Percentiles rank a stretch among this genome's conserved stretches.
These are phyloP conservation scores for Phytophthora quininea DNA, from an alignment of 352 stramenopile genomes.

Conservation along the genomic window DNA sequence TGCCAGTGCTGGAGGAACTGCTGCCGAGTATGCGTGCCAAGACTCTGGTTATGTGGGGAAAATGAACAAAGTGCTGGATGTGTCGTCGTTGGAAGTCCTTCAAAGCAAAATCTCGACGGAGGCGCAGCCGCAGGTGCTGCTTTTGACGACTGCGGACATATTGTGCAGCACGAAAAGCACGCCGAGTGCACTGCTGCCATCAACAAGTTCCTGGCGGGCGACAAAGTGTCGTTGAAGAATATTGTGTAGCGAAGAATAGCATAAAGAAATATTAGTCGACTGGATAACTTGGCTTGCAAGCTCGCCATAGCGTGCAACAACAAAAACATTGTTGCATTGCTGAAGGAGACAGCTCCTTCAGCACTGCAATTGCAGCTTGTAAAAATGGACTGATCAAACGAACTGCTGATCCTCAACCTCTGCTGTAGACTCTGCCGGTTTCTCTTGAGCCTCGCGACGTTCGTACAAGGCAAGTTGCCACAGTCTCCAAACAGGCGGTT, in stretches of 20 bases:
- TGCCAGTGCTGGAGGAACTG: slow-evolving; percentile 66
- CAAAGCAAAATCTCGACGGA: slow-evolving; percentile 50
- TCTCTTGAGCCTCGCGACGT: too few species aligned
- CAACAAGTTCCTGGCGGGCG: slow-evolving; percentile 57
- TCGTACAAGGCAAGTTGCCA: too few species aligned
- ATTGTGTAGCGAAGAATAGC: slow-evolving; percentile 15
- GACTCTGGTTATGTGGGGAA: slow-evolving; percentile 75
- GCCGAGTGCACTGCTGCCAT: slow-evolving; percentile 62
- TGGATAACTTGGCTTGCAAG: too few species aligned
- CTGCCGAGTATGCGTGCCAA: slow-evolving; percentile 58
- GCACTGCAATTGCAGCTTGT: too few species aligned
- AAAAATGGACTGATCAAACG: too few species aligned
- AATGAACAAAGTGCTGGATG: slow-evolving; percentile 73
- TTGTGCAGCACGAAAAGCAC: slow-evolving; percentile 71
- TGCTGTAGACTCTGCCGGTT: too few species aligned
- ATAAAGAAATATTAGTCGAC: background rate
- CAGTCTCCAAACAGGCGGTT: too few species aligned
- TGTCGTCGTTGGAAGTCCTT: slow-evolving; percentile 70
- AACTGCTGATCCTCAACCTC: too few species aligned
- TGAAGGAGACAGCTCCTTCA: too few species aligned
- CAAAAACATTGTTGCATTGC: too few species aligned
- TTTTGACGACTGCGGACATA: slow-evolving; percentile 73
- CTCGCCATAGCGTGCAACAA: too few species aligned
- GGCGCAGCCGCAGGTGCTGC: slow-evolving; percentile 41
- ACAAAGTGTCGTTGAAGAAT: slow-evolving; percentile 21